Percentiles rank a stretch among this genome's conserved stretches.
These are phyloP conservation scores for Rhodomyrtus tomentosa DNA, from an alignment of 345 rosid species.

Conservation along the genomic window DNA sequence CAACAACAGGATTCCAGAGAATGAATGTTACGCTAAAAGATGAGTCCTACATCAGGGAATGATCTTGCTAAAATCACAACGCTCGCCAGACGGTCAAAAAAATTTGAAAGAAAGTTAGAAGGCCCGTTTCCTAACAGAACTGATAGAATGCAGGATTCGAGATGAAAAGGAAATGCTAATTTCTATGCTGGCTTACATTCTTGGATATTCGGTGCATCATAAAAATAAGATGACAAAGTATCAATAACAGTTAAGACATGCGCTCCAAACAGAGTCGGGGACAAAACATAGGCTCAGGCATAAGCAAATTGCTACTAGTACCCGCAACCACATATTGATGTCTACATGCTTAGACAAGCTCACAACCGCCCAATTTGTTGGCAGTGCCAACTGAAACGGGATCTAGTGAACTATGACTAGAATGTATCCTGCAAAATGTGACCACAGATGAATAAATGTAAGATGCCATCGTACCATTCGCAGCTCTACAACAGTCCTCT, in stretches of 20 bases:
- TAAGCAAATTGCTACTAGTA: neutral
- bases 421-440: neutral
- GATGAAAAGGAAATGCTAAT: neutral
- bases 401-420: neutral
- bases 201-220: neutral
- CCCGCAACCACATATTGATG: neutral
- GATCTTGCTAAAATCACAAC: neutral
- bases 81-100: neutral
- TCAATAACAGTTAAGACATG: neutral
- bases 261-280: neutral
- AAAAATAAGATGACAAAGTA: neutral
- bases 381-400: constrained; percentile 5
- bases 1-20: neutral
- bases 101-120: neutral
- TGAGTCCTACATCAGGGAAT: neutral
- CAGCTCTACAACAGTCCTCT: neutral
- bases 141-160: neutral
- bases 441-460: neutral
- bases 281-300: neutral
- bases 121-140: neutral
- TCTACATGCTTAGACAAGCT: neutral
- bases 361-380: neutral
- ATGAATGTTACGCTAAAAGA: neutral
- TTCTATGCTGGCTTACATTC: neutral
- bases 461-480: neutral